Conservation (phyloP, 2,329 filamentous ascomycete species). For the Clonostachys rhizophaga region DNA sequence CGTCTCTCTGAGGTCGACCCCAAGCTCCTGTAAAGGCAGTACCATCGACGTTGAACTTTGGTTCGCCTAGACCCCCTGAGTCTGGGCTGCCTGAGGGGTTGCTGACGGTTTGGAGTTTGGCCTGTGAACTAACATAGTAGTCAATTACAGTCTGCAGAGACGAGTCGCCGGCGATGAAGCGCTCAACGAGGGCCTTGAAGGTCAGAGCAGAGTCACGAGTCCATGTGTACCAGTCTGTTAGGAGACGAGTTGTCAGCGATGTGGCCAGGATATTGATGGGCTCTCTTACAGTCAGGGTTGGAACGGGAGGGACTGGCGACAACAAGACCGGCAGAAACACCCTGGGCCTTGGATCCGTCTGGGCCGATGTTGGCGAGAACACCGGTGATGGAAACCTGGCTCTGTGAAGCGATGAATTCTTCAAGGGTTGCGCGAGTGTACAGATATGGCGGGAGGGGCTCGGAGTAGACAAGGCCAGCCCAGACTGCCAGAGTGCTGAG, state of each 20-base stretch:
- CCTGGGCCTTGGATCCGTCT: slow-evolving; percentile 41
- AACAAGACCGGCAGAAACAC: slow-evolving; percentile 44
- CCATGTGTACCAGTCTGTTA: slow-evolving; percentile 72
- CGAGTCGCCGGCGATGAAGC: slow-evolving; percentile 56
- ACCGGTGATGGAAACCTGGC: background rate
- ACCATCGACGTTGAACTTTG: slow-evolving; percentile 66
- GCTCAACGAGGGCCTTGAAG: slow-evolving; percentile 65
- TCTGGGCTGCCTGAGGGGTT: slow-evolving; percentile 63
- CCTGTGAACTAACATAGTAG: slow-evolving; percentile 65
- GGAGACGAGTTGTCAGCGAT: no score
- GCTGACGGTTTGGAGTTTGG: slow-evolving; percentile 58
- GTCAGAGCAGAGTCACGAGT: slow-evolving; percentile 69
- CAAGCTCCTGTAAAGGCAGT: slow-evolving; percentile 62
- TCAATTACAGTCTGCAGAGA: slow-evolving; percentile 57
- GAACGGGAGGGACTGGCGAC: slow-evolving; percentile 50
- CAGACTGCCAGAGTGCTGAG: background rate
- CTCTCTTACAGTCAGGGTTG: slow-evolving; percentile 49
- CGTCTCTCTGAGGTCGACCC: slow-evolving; percentile 58
- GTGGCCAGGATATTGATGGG: no score
- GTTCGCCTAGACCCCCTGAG: slow-evolving; percentile 59
- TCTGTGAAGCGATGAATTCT: background rate
- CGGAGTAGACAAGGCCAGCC: background rate
- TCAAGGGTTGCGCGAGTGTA: background rate
- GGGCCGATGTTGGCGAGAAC: slow-evolving; percentile 47
- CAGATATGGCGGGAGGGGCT: background rate